phyloP scores from a whole-genome alignment of 1,284 basidiomycete species.

The Ganoderma lingzhi region DNA sequence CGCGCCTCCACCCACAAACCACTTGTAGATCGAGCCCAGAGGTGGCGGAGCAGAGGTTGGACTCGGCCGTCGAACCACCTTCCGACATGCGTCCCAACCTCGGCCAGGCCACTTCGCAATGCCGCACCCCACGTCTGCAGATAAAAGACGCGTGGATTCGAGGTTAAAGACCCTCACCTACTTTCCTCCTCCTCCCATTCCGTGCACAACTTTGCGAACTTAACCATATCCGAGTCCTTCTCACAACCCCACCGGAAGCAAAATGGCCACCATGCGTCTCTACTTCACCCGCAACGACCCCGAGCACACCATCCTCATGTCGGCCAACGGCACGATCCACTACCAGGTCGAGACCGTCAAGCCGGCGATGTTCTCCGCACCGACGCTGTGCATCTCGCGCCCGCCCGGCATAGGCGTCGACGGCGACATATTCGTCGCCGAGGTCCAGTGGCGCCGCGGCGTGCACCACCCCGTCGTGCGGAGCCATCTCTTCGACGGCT shows the following conservation, averaged over 20 bases:
- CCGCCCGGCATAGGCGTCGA: constrained; percentile 41
- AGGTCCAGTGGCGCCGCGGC: constrained; percentile 53
- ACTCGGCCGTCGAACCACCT: background rate
- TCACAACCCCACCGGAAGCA: no score
- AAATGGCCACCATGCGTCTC: constrained; percentile 49
- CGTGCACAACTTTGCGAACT: background rate
- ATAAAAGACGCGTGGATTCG: background rate
- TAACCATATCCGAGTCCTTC: no score
- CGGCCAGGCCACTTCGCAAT: background rate
- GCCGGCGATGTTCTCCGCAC: constrained; percentile 38
- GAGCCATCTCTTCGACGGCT: constrained; percentile 49
- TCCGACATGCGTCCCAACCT: background rate
- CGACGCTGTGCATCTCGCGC: constrained; percentile 49
- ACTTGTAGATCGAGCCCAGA: background rate
- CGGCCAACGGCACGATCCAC: constrained; percentile 55
- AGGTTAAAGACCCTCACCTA: background rate
- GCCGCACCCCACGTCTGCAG: background rate
- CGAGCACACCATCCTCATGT: constrained; percentile 55
- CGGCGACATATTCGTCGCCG: constrained; percentile 52
- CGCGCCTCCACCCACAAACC: background rate
- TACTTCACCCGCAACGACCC: constrained; percentile 60
- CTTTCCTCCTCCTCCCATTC: background rate
- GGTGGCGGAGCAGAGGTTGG: background rate
- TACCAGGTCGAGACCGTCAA: constrained; percentile 54
- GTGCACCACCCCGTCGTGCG: constrained; percentile 52